Conservation (phyloP, 2,329 filamentous ascomycete species). For the Pseudopithomyces chartarum region DNA sequence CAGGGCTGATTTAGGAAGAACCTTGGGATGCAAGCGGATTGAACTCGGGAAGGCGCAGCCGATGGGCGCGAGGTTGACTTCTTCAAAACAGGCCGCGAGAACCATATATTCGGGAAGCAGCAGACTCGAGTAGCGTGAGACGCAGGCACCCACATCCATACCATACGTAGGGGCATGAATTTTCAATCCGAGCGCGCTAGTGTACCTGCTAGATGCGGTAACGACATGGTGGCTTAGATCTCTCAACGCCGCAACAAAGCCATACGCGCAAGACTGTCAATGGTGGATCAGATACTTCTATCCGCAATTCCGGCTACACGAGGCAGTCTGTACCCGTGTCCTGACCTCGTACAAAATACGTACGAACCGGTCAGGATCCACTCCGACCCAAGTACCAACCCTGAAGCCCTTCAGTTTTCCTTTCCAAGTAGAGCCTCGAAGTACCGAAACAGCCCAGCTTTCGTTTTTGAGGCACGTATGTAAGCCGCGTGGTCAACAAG, state of each 20-base stretch:
- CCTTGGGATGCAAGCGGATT: too few species aligned
- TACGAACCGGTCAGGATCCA: constrained; percentile 1
- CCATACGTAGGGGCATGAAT: neutral
- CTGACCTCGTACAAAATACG: neutral
- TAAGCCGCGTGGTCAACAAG: neutral
- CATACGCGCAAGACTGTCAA: neutral
- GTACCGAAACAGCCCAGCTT: neutral
- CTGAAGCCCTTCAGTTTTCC: neutral
- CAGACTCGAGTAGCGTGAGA: neutral
- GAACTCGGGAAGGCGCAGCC: neutral
- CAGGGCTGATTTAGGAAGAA: too few species aligned
- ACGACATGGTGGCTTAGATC: constrained; percentile 1
- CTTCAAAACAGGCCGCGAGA: neutral
- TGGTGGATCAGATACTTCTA: neutral
- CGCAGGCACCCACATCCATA: neutral
- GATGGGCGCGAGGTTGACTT: neutral
- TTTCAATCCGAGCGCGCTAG: neutral
- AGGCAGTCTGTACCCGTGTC: neutral
- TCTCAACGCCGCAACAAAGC: neutral
- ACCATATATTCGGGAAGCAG: neutral
- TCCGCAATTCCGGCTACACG: neutral
- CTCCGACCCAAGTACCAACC: neutral
- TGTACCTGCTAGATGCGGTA: neutral
- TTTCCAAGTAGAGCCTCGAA: neutral
- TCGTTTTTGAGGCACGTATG: neutral